A percentile compares a stretch with the other conserved stretches of the same genome.
Conservation (phyloP, 768 basidiomycete species). For the Bullera alba region DNA sequence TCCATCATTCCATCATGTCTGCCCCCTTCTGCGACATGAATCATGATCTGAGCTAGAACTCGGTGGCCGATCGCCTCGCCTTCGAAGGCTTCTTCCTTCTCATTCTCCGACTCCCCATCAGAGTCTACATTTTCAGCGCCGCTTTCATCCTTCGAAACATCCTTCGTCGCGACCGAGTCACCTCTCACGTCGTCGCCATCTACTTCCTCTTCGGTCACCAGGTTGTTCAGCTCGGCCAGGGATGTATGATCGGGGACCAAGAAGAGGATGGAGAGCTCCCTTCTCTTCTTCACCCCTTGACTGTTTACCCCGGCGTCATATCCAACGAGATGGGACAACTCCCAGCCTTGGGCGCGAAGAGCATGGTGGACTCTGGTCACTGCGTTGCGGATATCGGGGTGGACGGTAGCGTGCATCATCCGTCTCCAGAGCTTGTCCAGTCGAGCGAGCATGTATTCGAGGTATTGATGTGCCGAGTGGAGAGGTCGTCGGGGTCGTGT, state of each 20-base stretch:
- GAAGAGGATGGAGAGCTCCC: constrained; percentile 12
- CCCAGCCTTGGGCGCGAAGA: constrained; percentile 5
- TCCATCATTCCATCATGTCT: background rate
- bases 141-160: too few relatives aligned
- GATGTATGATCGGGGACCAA: constrained; percentile 17
- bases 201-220: too few relatives aligned
- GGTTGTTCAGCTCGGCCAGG: too few relatives aligned
- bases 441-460: background rate
- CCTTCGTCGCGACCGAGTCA: too few relatives aligned
- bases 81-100: too few relatives aligned
- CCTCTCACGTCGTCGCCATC: too few relatives aligned
- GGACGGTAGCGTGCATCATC: background rate
- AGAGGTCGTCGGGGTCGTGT: background rate
- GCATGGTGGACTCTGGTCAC: background rate
- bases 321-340: constrained; percentile 14
- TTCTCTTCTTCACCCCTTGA: background rate
- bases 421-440: background rate
- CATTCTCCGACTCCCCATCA: too few relatives aligned
- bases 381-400: background rate
- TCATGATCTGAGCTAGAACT: constrained; percentile 13
- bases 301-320: background rate
- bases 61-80: constrained; percentile 3
- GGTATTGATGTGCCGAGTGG: background rate
- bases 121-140: too few relatives aligned
- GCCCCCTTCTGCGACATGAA: background rate